phyloP scores from a whole-genome alignment of 2,329 filamentous ascomycete species.

The Aspergillus flavus region DNA sequence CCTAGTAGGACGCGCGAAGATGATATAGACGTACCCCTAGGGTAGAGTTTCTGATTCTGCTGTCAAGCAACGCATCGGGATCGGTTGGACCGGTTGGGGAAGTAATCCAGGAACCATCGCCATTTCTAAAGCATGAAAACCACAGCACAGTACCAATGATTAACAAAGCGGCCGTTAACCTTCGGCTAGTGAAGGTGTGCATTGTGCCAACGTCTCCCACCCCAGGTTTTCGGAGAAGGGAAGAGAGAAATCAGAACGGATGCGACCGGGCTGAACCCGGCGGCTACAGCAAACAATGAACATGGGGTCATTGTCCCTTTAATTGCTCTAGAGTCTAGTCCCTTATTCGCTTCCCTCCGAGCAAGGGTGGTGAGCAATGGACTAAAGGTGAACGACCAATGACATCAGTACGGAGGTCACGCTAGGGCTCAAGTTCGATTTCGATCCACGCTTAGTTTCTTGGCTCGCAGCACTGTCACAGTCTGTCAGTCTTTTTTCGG shows the following conservation, averaged over 20 bases:
- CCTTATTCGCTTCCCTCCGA: neutral
- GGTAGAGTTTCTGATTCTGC: neutral
- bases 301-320: neutral
- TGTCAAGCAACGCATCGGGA: neutral
- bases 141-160: neutral
- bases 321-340: neutral
- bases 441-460: neutral
- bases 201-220: neutral
- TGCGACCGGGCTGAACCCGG: neutral
- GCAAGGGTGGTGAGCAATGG: neutral
- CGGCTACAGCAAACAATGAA: neutral
- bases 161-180: neutral
- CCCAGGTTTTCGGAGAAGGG: neutral
- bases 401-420: neutral
- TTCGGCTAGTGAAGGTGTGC: neutral
- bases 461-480: neutral
- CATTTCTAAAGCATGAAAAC: neutral
- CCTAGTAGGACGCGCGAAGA: neutral
- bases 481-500: neutral
- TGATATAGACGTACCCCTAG: neutral
- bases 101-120: neutral
- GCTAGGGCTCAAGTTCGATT: neutral
- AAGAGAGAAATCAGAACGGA: neutral
- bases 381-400: neutral
- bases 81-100: neutral